Evolutionary conservation across 2,329 filamentous ascomycete species (phyloP).

Genomic region (Phialophora expanda): DNA sequence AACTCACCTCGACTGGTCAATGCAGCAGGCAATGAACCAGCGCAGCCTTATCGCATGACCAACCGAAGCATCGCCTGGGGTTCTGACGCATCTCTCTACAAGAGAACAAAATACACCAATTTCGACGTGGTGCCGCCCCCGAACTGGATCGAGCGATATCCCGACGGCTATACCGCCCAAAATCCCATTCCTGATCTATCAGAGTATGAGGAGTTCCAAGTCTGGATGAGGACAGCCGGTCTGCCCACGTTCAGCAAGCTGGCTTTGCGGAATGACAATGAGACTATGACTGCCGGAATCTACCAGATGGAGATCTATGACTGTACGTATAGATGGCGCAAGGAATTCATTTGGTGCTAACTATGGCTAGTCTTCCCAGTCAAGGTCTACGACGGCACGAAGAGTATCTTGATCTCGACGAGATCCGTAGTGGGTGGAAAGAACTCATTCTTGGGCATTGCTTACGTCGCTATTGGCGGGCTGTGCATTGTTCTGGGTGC

Average conservation of each 20-base stretch:
- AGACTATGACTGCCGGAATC: conserved; percentile 68
- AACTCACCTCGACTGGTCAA: conserved; percentile 67
- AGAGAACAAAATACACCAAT: conserved; percentile 67
- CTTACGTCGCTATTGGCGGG: conserved; percentile 91
- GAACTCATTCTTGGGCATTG: conserved; percentile 95
- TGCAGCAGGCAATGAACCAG: conserved; percentile 45
- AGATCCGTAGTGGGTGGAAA: conserved; percentile 87
- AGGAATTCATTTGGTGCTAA: conserved; percentile 24
- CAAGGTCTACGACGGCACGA: conserved; percentile 53
- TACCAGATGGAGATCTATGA: conserved; percentile 80
- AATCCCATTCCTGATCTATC: conserved; percentile 73
- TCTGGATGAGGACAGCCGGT: conserved; percentile 98
- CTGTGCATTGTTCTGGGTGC: conserved; percentile 87
- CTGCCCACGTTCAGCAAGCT: conserved; percentile 95
- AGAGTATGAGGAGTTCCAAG: conserved; percentile 83
- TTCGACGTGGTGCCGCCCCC: conserved; percentile 77
- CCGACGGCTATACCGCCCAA: conserved; percentile 68
- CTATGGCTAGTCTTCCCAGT: conserved; percentile 74
- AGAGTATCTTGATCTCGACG: conserved; percentile 72
- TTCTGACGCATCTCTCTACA: conserved; percentile 81
- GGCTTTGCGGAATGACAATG: conserved; percentile 77
- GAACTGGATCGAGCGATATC: conserved; percentile 78
- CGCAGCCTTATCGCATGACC: conserved; percentile 73
- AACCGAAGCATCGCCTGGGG: conserved; percentile 82
- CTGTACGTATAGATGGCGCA: conserved; percentile 61